These are phyloP conservation scores for Helotiales sp. DNA, from an alignment of 2,329 filamentous ascomycete genomes.

Conservation along the genomic window DNA sequence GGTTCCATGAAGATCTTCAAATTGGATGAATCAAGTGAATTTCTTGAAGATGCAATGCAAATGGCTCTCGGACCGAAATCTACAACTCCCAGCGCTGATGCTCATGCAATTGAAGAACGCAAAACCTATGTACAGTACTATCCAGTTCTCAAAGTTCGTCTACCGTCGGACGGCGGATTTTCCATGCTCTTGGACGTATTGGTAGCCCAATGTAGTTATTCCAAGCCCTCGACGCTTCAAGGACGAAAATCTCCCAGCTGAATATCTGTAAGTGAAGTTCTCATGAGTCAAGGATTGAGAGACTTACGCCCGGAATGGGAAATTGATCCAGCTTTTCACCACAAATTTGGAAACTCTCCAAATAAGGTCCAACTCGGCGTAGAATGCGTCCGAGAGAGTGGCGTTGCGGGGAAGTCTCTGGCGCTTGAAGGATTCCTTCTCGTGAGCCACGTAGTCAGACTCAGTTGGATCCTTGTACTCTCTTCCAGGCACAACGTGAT, in stretches of 20 bases:
- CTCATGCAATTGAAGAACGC: slow-evolving; percentile 8
- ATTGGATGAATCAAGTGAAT: neutral
- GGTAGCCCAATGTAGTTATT: slow-evolving; percentile 68
- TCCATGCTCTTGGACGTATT: slow-evolving; percentile 61
- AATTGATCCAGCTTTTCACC: slow-evolving; percentile 68
- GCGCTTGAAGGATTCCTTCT: slow-evolving; percentile 42
- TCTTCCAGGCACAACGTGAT: slow-evolving; percentile 45
- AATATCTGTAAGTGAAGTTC: slow-evolving; percentile 24
- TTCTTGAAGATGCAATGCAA: neutral
- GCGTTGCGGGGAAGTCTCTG: slow-evolving; percentile 44
- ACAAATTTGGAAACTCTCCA: slow-evolving; percentile 69
- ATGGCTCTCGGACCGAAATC: neutral
- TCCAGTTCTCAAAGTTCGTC: slow-evolving; percentile 46
- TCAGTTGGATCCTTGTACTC: slow-evolving; percentile 45
- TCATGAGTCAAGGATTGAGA: neutral
- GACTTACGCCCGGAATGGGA: slow-evolving; percentile 75
- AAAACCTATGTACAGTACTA: neutral
- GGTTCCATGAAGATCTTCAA: neutral
- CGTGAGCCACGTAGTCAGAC: slow-evolving; percentile 19
- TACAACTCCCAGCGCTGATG: slow-evolving; percentile 8
- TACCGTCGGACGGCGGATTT: slow-evolving; percentile 39
- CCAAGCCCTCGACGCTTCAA: slow-evolving; percentile 61
- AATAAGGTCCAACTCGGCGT: slow-evolving; percentile 67
- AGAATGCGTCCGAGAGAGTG: slow-evolving; percentile 61
- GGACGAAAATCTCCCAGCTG: slow-evolving; percentile 56